These are phyloP conservation scores for Micractinium sp. DNA, from an alignment of 139 green algal genomes.

Conservation along the genomic window DNA sequence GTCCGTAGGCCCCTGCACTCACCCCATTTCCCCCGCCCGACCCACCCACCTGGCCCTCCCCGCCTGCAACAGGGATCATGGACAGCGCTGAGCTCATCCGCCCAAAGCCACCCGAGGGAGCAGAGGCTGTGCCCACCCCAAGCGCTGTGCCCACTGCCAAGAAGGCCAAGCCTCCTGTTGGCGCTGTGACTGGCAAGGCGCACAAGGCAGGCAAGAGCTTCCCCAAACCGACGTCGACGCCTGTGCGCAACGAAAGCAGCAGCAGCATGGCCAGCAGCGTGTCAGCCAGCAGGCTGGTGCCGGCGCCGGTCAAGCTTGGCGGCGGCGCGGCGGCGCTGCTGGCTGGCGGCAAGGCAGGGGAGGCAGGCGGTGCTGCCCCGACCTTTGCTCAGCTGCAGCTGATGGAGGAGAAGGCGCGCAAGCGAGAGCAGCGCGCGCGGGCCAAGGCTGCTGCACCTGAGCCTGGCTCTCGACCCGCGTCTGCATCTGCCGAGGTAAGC, in stretches of 20 bases:
- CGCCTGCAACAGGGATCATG: background rate
- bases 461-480: too few species aligned
- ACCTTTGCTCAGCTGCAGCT: slow-evolving; percentile 1
- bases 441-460: background rate
- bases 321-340: background rate
- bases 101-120: background rate
- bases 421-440: background rate
- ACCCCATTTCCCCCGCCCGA: too few species aligned
- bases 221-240: background rate
- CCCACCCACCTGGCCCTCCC: background rate
- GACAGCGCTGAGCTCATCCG: background rate
- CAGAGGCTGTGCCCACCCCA: background rate
- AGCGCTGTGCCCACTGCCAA: background rate
- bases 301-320: background rate
- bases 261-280: too few species aligned
- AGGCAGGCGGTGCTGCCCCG: background rate
- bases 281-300: background rate
- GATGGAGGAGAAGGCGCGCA: background rate
- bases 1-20: too few species aligned
- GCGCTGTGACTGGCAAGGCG: too few species aligned
- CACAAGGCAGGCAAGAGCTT: background rate
- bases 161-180: background rate
- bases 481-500: too few species aligned
- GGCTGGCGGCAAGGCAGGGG: background rate
- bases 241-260: background rate